These are phyloP conservation scores for Piper betle DNA, from an alignment of 164 flowering plant species.

Conservation along the genomic window DNA sequence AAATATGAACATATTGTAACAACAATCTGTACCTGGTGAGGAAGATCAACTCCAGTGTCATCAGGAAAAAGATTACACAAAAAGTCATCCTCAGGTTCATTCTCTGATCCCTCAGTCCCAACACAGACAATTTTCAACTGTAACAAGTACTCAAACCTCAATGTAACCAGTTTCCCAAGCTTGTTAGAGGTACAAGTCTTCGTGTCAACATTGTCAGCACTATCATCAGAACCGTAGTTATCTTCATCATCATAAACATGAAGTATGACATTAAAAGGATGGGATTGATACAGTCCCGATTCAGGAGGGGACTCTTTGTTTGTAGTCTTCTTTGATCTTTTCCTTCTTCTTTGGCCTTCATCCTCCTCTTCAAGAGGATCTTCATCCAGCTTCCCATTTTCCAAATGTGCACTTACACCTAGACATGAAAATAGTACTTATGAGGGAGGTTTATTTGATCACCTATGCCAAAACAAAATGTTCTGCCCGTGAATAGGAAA, in stretches of 20 bases:
- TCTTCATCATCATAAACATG: slow-evolving; percentile 64
- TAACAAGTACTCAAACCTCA: slow-evolving; percentile 74
- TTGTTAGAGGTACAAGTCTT: slow-evolving; percentile 4
- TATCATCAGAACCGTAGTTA: slow-evolving; percentile 11
- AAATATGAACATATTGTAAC: too few relatives aligned
- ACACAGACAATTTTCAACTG: slow-evolving; percentile 84
- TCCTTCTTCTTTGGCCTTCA: slow-evolving; percentile 96
- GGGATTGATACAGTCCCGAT: slow-evolving; percentile 53
- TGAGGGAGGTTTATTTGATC: too few relatives aligned
- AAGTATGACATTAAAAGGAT: slow-evolving; percentile 73
- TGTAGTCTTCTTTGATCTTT: slow-evolving; percentile 63
- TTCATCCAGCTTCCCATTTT: slow-evolving; percentile 54
- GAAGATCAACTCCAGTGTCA: slow-evolving; percentile 88
- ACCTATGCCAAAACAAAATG: too few relatives aligned
- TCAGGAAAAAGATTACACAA: slow-evolving; percentile 88
- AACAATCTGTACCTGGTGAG: slow-evolving; percentile 57
- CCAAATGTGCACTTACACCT: slow-evolving; percentile 39
- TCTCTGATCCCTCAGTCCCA: slow-evolving; percentile 61
- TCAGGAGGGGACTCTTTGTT: slow-evolving; percentile 53
- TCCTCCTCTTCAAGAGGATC: slow-evolving; percentile 85
- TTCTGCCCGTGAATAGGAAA: too few relatives aligned
- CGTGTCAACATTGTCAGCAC: slow-evolving; percentile 3
- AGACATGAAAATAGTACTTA: too few relatives aligned
- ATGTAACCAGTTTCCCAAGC: slow-evolving; percentile 42
- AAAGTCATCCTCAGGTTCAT: slow-evolving; percentile 47